phyloP scores from a whole-genome alignment of 768 basidiomycete species.

The Lactifluus volemus region DNA sequence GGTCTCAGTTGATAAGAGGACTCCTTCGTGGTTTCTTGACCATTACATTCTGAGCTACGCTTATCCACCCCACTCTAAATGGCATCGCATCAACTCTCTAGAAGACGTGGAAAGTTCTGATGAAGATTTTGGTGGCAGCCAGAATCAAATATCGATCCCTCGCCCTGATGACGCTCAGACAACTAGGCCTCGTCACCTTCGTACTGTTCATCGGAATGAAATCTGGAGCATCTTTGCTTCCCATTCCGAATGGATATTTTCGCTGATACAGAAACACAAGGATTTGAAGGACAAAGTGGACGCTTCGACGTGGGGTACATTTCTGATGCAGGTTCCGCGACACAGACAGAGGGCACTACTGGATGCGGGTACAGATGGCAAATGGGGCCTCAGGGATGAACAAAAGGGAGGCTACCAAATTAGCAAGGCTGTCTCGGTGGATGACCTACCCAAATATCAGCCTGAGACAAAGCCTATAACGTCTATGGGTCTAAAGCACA shows the following conservation, averaged over 20 bases:
- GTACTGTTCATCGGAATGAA: constrained; percentile 43
- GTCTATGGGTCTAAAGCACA: neutral
- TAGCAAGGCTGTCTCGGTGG: neutral
- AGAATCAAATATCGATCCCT: neutral
- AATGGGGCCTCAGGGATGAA: neutral
- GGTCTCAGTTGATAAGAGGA: constrained; percentile 31
- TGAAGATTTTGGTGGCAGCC: neutral
- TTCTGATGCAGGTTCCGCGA: constrained; percentile 23
- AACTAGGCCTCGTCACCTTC: constrained; percentile 33
- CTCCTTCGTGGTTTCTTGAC: constrained; percentile 42
- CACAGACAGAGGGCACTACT: neutral
- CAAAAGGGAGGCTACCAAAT: neutral
- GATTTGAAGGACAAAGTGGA: constrained; percentile 30
- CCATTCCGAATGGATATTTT: constrained; percentile 47
- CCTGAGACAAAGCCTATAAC: neutral
- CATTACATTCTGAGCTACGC: constrained; percentile 31
- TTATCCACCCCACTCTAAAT: constrained; percentile 20
- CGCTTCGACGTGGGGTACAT: constrained; percentile 39
- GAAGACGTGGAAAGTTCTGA: constrained; percentile 14
- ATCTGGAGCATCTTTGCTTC: constrained; percentile 43
- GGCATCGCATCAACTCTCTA: constrained; percentile 32
- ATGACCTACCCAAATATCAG: neutral
- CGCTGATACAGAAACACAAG: constrained; percentile 36
- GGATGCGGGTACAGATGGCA: neutral
- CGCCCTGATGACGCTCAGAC: constrained; percentile 15